Base-by-base conservation (phyloP, 495 filamentous ascomycete genomes). In the Pseudotulostoma volvatum region DNA sequence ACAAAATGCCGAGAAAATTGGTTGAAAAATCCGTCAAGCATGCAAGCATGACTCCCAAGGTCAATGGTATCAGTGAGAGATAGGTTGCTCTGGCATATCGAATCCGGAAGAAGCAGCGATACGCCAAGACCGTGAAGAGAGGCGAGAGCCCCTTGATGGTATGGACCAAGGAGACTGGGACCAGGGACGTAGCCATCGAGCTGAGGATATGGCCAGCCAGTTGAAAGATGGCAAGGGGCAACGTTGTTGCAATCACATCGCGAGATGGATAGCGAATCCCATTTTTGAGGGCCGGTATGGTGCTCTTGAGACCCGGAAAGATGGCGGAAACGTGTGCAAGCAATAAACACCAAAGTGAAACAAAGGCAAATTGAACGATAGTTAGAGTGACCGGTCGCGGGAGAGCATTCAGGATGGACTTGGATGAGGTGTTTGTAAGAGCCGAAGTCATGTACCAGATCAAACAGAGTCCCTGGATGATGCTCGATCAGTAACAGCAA, bases 71-170 rank as follows among this genome's bases (percentile, higher is more conserved):
- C 23, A 99, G 74, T 9, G 92, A 96, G 44, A 93, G 63, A 53
- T 96, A 99, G 9, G 88, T 99, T 17, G 84, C 76, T 21, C 59
- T 67, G 7, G 85, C 79, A 60, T 96, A 99, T 48, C 73, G 79
- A 30, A 96, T 84, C 45, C 79, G 67, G 59, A 88, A 93, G 49
- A 93, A 61, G 43, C 90, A 55, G 9, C 92, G 79, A 58, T 96
- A 96, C 23, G 92, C 90, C 11, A 94, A 54, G 38, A 99, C 90
- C 0, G 90, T 96, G 52, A 96, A 88, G 18, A 99, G 70, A 2
- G 90, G 90, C 1, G 92, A 96, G 33, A 99, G 78, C n/a, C 90
- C 92, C 62, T 99, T 99, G 55, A 99, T 95, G 1, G 92, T 96
- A 60, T 99, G 90, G 13, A 99, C 90, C 31, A 99, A 68, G 15